A percentile compares a stretch with the other conserved stretches of the same genome.
phyloP scores from a whole-genome alignment of 1,139 yeast genomes.

The Saccharomycopsis hybrid region DNA sequence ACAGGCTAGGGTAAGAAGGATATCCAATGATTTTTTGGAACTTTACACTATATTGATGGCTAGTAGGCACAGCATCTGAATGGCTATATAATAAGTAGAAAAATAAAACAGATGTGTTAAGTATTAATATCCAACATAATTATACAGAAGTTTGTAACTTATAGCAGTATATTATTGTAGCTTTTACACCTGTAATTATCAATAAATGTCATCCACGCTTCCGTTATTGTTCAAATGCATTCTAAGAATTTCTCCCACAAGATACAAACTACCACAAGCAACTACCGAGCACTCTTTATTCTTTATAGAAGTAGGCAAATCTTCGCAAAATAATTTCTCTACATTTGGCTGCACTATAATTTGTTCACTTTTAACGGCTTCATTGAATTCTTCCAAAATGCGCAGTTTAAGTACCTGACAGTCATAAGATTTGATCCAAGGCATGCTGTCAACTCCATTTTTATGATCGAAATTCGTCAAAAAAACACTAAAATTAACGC shows the following conservation, averaged over 20 bases:
- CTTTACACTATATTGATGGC: too few relatives aligned
- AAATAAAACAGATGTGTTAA: too few relatives aligned
- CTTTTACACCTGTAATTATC: too few relatives aligned
- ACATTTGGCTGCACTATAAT: slow-evolving; percentile 23
- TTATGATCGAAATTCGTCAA: slow-evolving; percentile 49
- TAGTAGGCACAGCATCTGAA: too few relatives aligned
- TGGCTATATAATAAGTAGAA: too few relatives aligned
- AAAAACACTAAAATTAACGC: slow-evolving; percentile 50
- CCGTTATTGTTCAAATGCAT: slow-evolving; percentile 25
- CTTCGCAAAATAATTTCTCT: slow-evolving; percentile 21
- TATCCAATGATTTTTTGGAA: too few relatives aligned
- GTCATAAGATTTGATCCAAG: slow-evolving; percentile 66
- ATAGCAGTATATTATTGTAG: too few relatives aligned
- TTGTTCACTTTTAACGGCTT: slow-evolving; percentile 25
- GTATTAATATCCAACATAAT: too few relatives aligned
- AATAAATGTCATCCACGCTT: neutral
- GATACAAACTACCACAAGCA: slow-evolving; percentile 73
- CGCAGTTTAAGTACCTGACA: slow-evolving; percentile 33
- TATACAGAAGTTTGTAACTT: too few relatives aligned
- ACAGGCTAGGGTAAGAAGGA: too few relatives aligned
- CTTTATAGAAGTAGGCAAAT: neutral
- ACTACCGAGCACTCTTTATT: slow-evolving; percentile 35
- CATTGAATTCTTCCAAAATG: slow-evolving; percentile 31
- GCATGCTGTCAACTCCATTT: slow-evolving; percentile 72
- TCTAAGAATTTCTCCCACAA: slow-evolving; percentile 63